phyloP scores from a whole-genome alignment of 495 filamentous ascomycete species.

The Lophium mytilinum region DNA sequence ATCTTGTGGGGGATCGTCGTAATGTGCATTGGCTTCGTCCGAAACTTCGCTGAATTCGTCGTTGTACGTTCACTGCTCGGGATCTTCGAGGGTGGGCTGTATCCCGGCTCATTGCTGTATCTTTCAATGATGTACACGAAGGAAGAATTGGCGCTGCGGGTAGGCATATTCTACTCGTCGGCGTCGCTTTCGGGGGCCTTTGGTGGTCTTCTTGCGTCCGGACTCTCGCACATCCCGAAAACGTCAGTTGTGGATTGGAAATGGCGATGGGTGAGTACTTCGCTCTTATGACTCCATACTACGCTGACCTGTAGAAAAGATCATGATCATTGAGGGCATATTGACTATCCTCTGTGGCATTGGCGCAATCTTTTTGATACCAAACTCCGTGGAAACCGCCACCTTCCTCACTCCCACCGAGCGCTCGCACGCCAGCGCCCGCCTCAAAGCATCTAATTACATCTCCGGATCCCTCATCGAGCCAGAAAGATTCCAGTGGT shows the following conservation, averaged over 20 bases:
- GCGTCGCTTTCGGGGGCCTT: slow-evolving; percentile 22
- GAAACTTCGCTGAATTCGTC: slow-evolving; percentile 12
- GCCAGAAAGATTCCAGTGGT: slow-evolving; percentile 25
- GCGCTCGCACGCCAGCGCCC: slow-evolving; percentile 32
- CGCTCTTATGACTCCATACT: too few species aligned
- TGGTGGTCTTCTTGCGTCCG: slow-evolving; percentile 14
- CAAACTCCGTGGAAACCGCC: slow-evolving; percentile 18
- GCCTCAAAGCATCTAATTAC: slow-evolving; percentile 30
- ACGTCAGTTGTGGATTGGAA: slow-evolving; percentile 26
- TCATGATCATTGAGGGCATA: slow-evolving; percentile 20
- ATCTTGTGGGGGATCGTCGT: slow-evolving; percentile 19
- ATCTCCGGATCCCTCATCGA: not conserved
- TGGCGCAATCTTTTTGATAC: slow-evolving; percentile 3
- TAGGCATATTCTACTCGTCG: slow-evolving; percentile 24
- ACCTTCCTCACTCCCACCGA: slow-evolving; percentile 21
- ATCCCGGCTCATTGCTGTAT: slow-evolving; percentile 40
- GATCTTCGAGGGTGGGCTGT: slow-evolving; percentile 42
- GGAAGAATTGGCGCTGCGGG: slow-evolving; percentile 15
- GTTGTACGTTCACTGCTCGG: slow-evolving; percentile 19
- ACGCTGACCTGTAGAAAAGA: slow-evolving; percentile 14
- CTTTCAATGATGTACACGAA: slow-evolving; percentile 20
- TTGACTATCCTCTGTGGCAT: slow-evolving; percentile 10
- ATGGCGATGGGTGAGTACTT: too few species aligned
- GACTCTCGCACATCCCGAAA: slow-evolving; percentile 29
- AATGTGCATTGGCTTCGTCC: slow-evolving; percentile 24